Conservation (phyloP, 139 green algal genomes). For the Micractinium conductrix region DNA sequence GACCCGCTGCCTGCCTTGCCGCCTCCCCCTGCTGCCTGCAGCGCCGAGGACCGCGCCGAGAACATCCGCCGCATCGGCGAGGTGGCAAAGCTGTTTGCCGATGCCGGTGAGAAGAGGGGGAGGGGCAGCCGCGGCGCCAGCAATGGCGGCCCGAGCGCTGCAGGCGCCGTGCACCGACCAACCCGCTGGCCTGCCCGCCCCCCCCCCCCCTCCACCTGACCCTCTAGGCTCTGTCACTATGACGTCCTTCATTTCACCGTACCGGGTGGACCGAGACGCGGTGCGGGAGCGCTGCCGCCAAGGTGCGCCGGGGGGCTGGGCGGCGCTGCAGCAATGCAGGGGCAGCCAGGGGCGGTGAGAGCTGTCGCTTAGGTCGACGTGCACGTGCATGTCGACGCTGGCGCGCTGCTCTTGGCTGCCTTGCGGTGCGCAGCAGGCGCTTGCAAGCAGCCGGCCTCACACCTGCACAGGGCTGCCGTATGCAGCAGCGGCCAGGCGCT, state of each 20-base stretch:
- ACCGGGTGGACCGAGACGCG: conserved; percentile 75
- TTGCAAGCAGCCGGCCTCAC: too few relatives aligned
- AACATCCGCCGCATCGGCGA: conserved; percentile 97
- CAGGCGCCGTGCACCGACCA: background rate
- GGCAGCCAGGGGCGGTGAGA: too few relatives aligned
- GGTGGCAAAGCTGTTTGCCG: conserved; percentile 93
- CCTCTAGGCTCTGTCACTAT: conserved; percentile 87
- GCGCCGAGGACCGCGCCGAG: conserved; percentile 82
- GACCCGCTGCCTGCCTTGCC: background rate
- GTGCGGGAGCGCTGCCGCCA: conserved; percentile 67
- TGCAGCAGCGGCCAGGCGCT: too few relatives aligned
- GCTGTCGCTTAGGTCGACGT: too few relatives aligned
- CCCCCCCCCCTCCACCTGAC: background rate
- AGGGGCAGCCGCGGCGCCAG: background rate
- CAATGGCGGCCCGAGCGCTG: background rate
- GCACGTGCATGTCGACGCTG: too few relatives aligned
- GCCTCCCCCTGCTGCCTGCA: background rate
- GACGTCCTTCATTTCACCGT: conserved; percentile 96
- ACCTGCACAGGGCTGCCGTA: too few relatives aligned
- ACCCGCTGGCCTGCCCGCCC: background rate
- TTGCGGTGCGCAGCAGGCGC: too few relatives aligned
- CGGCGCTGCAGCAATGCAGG: too few relatives aligned
- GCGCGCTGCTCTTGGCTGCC: background rate
- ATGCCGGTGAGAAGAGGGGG: conserved; percentile 48
- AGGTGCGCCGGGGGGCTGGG: too few relatives aligned